Evolutionary conservation across 2,329 filamentous ascomycete genomes (phyloP), one percentile per base, ranked within the genome.

Genomic region (Penicillium hordei): DNA sequence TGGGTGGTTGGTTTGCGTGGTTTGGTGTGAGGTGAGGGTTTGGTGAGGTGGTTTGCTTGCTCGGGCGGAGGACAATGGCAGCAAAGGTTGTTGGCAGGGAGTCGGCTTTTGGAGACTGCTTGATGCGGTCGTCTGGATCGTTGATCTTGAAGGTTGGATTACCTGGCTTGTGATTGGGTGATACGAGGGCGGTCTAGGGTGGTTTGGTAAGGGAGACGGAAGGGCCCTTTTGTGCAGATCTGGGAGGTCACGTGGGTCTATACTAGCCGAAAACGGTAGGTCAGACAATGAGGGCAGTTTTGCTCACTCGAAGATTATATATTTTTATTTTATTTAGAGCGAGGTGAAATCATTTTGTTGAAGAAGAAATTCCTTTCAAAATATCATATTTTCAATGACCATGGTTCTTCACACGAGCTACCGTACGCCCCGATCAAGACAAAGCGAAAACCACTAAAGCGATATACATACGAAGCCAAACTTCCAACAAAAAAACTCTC

Each of bases 81-180:
- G 59, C 43, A 53, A 39, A 55, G 44, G 44, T 43, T 57, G 36
- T 44, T 55, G 58, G 25, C 36, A 25, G 51, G 29, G 31, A 43
- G 34, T 40, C 55, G 51, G 29, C 43, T 46, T 55, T 51, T 53
- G 55, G 48, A 42, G 33, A 46, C 50, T 34, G 51, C 48, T 58
- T 59, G 57, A 60, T 59, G 59, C 58, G 57, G 62, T 65, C 51
- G 61, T 60, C 48, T 59, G 48, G 57, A 55, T 36, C 50, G 59
- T 64, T 60, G 49, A 57, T 62, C 55, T 59, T 63, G 62, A 58
- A 56, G 65, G 59, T 64, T 64, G 61, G 57, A 70, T 70, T 71
- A 66, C 57, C 45, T 40, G 27, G 13, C 17, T 10, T 55, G 15
- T 74, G 64, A 72, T 73, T 73, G 72, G 71, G 17, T 62, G 57